Base-by-base conservation (phyloP, 805 yeast genomes). In the Candida boleticola region DNA sequence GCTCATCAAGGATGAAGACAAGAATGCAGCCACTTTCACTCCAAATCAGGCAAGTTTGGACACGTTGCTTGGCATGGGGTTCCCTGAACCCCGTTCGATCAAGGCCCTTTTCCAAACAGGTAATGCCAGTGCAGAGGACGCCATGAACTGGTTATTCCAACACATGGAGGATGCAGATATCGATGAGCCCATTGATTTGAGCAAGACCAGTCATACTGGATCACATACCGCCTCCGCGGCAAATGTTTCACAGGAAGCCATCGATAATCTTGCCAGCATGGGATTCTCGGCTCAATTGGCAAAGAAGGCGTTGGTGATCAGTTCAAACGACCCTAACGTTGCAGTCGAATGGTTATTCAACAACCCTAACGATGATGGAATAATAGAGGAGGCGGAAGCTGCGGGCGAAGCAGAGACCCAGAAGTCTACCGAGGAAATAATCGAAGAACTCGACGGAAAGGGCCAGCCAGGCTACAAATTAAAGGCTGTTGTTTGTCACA, bases 331-430 rank as follows among this genome's bases (percentile, higher is more conserved):
- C 54, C 67, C 82, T 2, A 90, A 86, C 51, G 77, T 78, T 1
- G 85, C 98, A 3, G 85, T 89, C 3, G 97, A 89, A 45, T 93
- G 98, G 98, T 73, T 93, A 5, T 93, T 93, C 57, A 66, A 66
- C 19, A 77, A 92, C 55, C 88, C 95, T 9, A 85, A 85, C 46
- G 96, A 85, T 60, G 77, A 81, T 52, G 95, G 90, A 3, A 73
- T 61, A 5, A 50, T 83, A 3, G 67, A 69, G 3, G 67, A 69
- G 3, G 25, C 30, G 21, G 36, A 30, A 23, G 30, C 29, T 11
- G 17, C 32, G 1, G 19, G 25, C 3, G 52, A 48, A 7, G 57
- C 47, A 4, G 49, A 46, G 43, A 6, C 13, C 19, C 17, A 36
- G 19, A 45, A 39, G 32, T 50, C 62, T 0, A 46, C 22, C 2